Conservation (phyloP, 768 basidiomycete species). For the Mycena vulgaris region DNA sequence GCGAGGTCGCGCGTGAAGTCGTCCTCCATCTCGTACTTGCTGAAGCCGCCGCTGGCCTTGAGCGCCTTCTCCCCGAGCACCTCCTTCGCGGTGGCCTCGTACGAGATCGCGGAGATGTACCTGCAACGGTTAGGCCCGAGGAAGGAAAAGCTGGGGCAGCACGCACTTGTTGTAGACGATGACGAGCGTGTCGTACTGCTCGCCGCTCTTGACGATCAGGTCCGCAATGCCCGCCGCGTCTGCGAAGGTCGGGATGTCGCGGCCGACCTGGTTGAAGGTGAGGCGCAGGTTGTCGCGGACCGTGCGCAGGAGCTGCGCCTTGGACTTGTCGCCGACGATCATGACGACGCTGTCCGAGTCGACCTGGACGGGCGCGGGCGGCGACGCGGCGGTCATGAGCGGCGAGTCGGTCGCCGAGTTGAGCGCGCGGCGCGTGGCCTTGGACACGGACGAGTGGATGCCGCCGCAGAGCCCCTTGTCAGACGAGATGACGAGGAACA, state of each 20-base stretch:
- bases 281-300: conserved; percentile 77
- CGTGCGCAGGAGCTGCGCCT: conserved; percentile 86
- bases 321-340: conserved; percentile 97
- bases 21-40: conserved; percentile 97
- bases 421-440: conserved; percentile 84
- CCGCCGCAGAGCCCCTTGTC: conserved; percentile 99
- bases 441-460: conserved; percentile 97
- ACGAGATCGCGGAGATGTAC: conserved; percentile 81
- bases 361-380: conserved; percentile 56
- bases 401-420: conserved; percentile 64
- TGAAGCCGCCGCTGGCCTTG: conserved; percentile 88
- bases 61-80: conserved; percentile 87
- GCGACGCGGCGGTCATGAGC: conserved; percentile 57
- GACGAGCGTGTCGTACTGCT: conserved; percentile 87
- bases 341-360: conserved; percentile 78
- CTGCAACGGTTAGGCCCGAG: not conserved
- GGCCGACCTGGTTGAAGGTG: conserved; percentile 97
- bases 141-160: not conserved
- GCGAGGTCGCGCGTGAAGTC: conserved; percentile 92
- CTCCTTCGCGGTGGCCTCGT: conserved; percentile 82
- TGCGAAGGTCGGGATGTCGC: conserved; percentile 95
- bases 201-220: conserved; percentile 86
- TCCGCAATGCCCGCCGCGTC: conserved; percentile 96
- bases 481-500: conserved; percentile 94
- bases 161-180: conserved; percentile 90